phyloP scores from a whole-genome alignment of 306 rosid genomes.

The Sechiopsis laciniata region DNA sequence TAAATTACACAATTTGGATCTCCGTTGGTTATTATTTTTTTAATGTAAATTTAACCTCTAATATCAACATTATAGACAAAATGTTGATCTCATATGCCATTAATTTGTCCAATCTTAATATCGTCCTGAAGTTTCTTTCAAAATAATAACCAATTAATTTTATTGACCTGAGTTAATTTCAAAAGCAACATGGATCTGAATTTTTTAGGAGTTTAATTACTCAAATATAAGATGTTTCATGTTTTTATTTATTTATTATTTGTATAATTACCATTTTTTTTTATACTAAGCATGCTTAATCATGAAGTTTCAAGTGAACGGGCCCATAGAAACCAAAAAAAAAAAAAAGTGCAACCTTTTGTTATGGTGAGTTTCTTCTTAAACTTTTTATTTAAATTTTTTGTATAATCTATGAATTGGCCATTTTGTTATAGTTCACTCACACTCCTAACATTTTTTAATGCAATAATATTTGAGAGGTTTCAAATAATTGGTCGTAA shows the following conservation, averaged over 20 bases:
- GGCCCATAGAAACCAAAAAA: neutral
- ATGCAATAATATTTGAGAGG: no score
- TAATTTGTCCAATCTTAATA: neutral
- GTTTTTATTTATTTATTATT: no score
- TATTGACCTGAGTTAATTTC: neutral
- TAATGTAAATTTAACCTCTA: neutral
- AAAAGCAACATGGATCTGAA: neutral
- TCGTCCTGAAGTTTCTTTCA: neutral
- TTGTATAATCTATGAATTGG: neutral
- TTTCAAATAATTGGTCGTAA: no score
- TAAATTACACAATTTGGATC: no score
- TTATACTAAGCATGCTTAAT: slow-evolving; percentile 1
- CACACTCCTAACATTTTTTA: neutral
- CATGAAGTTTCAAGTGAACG: neutral
- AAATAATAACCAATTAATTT: neutral
- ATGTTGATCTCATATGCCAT: neutral
- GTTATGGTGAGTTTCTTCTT: neutral
- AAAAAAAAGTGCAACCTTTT: neutral
- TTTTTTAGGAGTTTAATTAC: neutral
- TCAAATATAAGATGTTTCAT: neutral
- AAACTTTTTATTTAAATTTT: neutral
- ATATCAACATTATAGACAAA: neutral
- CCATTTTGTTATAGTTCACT: neutral
- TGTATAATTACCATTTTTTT: no score
- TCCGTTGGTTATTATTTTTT: no score